These are phyloP conservation scores for Phytopythium mirpurense DNA, from an alignment of 352 stramenopile species.

Conservation along the genomic window DNA sequence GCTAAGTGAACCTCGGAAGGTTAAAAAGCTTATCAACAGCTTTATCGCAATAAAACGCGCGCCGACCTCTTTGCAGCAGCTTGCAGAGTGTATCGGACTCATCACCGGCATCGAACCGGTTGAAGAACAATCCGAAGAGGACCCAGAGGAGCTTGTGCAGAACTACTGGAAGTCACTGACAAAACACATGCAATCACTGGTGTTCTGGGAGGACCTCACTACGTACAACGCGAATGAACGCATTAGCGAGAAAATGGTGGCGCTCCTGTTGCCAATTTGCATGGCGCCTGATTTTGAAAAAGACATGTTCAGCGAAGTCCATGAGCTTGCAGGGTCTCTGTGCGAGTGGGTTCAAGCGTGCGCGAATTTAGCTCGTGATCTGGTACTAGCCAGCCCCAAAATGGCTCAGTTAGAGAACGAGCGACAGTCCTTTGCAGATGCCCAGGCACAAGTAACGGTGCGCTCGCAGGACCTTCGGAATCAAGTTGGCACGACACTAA, in stretches of 20 bases:
- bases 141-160: constrained; percentile 69
- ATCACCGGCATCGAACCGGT: constrained; percentile 62
- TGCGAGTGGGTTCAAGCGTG: constrained; percentile 67
- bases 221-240: constrained; percentile 34
- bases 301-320: constrained; percentile 33
- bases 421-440: constrained; percentile 28
- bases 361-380: constrained; percentile 32
- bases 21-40: constrained; percentile 19
- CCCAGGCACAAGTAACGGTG: constrained; percentile 25
- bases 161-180: constrained; percentile 62
- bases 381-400: constrained; percentile 55
- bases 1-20: not conserved
- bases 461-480: constrained; percentile 29
- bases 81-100: constrained; percentile 62
- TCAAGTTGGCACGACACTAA: constrained; percentile 26
- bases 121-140: constrained; percentile 50
- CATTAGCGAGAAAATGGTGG: constrained; percentile 50
- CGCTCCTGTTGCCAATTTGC: constrained; percentile 49
- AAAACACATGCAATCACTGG: constrained; percentile 18
- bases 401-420: constrained; percentile 45
- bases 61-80: constrained; percentile 48
- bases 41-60: constrained; percentile 34
- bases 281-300: constrained; percentile 56
- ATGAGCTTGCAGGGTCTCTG: constrained; percentile 48
- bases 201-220: constrained; percentile 46